Evolutionary conservation across 176 grass and related monocot species (phyloP).

Genomic region (Miscanthus lutarioriparius): DNA sequence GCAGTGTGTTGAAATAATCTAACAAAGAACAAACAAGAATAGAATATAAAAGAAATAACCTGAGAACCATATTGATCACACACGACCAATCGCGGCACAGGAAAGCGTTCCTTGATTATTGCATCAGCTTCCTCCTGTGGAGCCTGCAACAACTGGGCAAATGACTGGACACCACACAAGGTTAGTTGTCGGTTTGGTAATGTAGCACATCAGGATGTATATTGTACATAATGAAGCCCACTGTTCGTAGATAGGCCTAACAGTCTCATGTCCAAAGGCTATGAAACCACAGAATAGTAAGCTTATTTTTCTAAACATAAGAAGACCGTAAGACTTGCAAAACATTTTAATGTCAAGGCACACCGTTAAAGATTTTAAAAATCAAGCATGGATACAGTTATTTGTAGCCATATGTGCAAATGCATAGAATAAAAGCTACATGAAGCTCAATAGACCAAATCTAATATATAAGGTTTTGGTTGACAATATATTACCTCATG

Average conservation of each 20-base stretch:
- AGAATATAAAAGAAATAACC: conserved; percentile 43
- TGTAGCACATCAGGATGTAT: neutral
- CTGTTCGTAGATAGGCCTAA: neutral
- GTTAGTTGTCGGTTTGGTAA: neutral
- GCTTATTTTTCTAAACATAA: neutral
- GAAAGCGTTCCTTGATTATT: conserved; percentile 82
- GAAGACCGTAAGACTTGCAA: neutral
- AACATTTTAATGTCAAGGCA: conserved; percentile 23
- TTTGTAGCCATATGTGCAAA: conserved; percentile 5
- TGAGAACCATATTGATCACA: conserved; percentile 97
- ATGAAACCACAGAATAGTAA: neutral
- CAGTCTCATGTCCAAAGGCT: neutral
- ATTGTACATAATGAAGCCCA: conserved; percentile 11
- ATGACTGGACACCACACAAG: conserved; percentile 53
- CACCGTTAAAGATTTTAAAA: conserved; percentile 4
- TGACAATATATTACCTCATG: too few species aligned
- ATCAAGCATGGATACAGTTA: conserved; percentile 4
- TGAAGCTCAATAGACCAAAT: conserved; percentile 14
- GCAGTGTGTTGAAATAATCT: neutral
- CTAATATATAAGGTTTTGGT: neutral
- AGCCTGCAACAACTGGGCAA: conserved; percentile 81
- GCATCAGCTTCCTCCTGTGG: conserved; percentile 77
- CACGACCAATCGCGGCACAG: conserved; percentile 83
- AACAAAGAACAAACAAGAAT: neutral
- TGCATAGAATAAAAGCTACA: neutral